Percentiles rank a stretch among this genome's conserved stretches.
Conservation (phyloP, 192 early-diverging fungal genomes). For the Coemansia sp. region DNA sequence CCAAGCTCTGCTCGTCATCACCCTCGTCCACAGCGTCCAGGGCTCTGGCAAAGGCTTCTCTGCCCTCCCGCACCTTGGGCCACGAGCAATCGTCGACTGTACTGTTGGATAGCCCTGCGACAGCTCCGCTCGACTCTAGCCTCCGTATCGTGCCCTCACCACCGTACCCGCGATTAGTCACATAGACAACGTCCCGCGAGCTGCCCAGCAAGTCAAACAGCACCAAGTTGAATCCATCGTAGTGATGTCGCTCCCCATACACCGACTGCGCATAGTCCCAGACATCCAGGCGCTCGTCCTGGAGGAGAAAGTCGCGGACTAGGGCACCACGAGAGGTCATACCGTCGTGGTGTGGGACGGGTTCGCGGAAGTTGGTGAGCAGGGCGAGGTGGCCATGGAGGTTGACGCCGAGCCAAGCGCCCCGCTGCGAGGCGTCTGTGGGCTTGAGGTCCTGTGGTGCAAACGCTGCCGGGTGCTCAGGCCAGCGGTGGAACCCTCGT, state of each 20-base stretch:
- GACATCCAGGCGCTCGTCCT: background rate
- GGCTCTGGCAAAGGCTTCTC: background rate
- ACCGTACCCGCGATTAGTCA: slow-evolving; percentile 21
- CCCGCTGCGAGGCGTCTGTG: slow-evolving; percentile 11
- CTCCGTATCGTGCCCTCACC: background rate
- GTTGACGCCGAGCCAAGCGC: slow-evolving; percentile 38
- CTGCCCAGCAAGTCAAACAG: slow-evolving; percentile 23
- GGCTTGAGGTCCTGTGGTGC: slow-evolving; percentile 44
- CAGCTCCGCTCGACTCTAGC: background rate
- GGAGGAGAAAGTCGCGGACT: slow-evolving; percentile 34
- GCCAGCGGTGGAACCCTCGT: slow-evolving; percentile 30
- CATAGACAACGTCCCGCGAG: slow-evolving; percentile 20
- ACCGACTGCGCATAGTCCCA: slow-evolving; percentile 28
- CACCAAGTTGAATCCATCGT: slow-evolving; percentile 47
- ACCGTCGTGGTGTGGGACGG: background rate
- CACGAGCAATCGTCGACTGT: slow-evolving; percentile 19
- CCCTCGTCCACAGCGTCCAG: background rate
- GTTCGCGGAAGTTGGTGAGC: slow-evolving; percentile 40
- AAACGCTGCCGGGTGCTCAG: slow-evolving; percentile 8
- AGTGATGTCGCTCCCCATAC: slow-evolving; percentile 20
- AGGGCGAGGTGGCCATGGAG: slow-evolving; percentile 22
- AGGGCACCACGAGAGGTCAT: slow-evolving; percentile 46
- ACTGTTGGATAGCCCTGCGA: slow-evolving; percentile 37
- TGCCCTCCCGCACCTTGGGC: slow-evolving; percentile 32
- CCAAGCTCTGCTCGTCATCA: slow-evolving; percentile 6